Conservation (phyloP, 1,139 yeast species). For the Geotrichum australiense region DNA sequence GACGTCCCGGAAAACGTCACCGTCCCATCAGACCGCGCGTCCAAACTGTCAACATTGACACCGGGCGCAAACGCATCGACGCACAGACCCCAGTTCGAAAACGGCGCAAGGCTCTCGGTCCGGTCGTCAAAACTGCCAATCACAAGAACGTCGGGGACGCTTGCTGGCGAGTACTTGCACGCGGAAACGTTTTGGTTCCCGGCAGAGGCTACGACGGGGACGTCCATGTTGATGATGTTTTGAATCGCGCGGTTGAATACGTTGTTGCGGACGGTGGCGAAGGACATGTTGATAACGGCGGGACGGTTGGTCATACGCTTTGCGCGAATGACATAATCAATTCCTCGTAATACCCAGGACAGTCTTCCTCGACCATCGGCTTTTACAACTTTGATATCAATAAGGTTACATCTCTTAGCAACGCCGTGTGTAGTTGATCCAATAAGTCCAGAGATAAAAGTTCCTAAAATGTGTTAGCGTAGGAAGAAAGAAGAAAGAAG, state of each 20-base stretch:
- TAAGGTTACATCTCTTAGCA: slow-evolving; percentile 56
- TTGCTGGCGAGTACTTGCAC: slow-evolving; percentile 74
- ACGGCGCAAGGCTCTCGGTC: slow-evolving; percentile 59
- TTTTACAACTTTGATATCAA: slow-evolving; percentile 68
- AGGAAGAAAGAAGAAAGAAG: neutral
- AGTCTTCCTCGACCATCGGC: slow-evolving; percentile 53
- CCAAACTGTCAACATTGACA: slow-evolving; percentile 49
- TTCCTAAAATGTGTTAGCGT: slow-evolving; percentile 35
- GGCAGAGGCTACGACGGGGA: slow-evolving; percentile 81
- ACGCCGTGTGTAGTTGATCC: slow-evolving; percentile 77
- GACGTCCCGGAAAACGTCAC: slow-evolving; percentile 71
- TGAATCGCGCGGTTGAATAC: slow-evolving; percentile 66
- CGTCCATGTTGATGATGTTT: slow-evolving; percentile 61
- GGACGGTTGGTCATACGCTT: slow-evolving; percentile 33
- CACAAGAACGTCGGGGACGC: slow-evolving; percentile 62
- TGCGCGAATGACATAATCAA: slow-evolving; percentile 55
- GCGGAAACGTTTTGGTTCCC: slow-evolving; percentile 78
- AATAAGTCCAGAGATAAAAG: slow-evolving; percentile 86
- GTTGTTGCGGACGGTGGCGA: slow-evolving; percentile 63
- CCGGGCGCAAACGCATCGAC: slow-evolving; percentile 84
- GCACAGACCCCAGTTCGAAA: slow-evolving; percentile 84
- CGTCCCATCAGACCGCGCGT: slow-evolving; percentile 27
- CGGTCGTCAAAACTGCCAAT: slow-evolving; percentile 83
- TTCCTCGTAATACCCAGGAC: slow-evolving; percentile 58
- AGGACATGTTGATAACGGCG: slow-evolving; percentile 73